Base-by-base conservation (phyloP, 768 basidiomycete species). In the Chlorophyllum brunneum region DNA sequence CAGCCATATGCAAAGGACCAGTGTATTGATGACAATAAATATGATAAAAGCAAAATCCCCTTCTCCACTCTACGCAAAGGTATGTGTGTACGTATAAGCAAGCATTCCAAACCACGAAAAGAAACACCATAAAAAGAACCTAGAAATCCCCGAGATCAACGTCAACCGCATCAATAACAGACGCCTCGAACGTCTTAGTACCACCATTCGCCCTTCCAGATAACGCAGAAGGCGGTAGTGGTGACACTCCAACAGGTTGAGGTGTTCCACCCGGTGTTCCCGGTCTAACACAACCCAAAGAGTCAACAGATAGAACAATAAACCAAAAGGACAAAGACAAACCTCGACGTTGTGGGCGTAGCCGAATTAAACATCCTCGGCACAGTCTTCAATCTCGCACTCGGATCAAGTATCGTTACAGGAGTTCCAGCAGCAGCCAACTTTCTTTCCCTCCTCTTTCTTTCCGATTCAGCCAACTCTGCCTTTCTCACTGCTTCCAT, bases 141-240 rank as follows among this genome's bases (percentile, higher is more conserved):
- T 72, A 90, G 66, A 90, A 90, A 67, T 90, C 88, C 45, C 88
- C 88, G 39, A 90, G 71, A 65, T 90, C 87, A 54, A 90, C 76
- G 57, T 90, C 87, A 58, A 90, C 76, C 24, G 76, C 76, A 42
- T 85, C 82, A 57, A 86, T 77, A 33, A 88, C 65, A 16, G 76
- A 71, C 4, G 78, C 71, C 61, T 84, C 82, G 47, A 85, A 73
- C 16, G 71, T 48, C 40, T 51, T 46, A 2, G 38, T 33, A 31
- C 40, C 44, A 16, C 64, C 63, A 30, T 68, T 60, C 23, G 57
- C 54, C 30, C 55, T 58, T 13, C 54, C 55, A 16, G 53, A 54
- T 45, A 56, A 29, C 3, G 38, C 54, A 13, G 60, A 51, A 2
- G 48, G 42, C 5, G 56, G 59, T 22, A 56, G 57, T 27, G 56